These are phyloP conservation scores for Acacia acuminata DNA, from an alignment of 306 rosid genomes.

Conservation along the genomic window DNA sequence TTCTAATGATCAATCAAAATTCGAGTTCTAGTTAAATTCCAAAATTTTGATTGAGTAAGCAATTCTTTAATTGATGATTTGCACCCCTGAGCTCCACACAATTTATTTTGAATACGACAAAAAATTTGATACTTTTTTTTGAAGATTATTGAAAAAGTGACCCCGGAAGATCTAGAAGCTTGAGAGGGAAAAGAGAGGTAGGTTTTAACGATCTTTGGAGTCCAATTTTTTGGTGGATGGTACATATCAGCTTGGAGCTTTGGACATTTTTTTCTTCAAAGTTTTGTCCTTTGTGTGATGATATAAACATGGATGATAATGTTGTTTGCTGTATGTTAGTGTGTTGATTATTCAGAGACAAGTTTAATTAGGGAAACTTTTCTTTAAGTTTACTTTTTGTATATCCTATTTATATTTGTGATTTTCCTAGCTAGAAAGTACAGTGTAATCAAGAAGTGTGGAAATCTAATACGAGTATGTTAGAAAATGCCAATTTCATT, in stretches of 20 bases:
- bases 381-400: not conserved
- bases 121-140: not conserved
- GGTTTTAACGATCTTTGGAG: conserved; percentile 6
- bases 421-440: not conserved
- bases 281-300: not conserved
- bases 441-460: not conserved
- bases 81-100: not conserved
- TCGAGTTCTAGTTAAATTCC: not conserved
- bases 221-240: conserved; percentile 26
- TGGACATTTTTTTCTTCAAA: not conserved
- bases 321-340: not conserved
- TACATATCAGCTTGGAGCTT: conserved; percentile 16
- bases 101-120: not conserved
- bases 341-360: not conserved
- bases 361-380: not conserved
- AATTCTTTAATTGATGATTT: not conserved
- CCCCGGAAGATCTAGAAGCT: not conserved
- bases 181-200: not conserved
- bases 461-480: not conserved
- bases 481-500: not conserved
- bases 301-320: not conserved
- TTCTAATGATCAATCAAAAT: not conserved
- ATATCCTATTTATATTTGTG: not conserved
- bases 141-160: not conserved
- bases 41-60: not conserved